Evolutionary conservation across 2,329 filamentous ascomycete genomes (phyloP).

Genomic region (Whalleya microplaca): DNA sequence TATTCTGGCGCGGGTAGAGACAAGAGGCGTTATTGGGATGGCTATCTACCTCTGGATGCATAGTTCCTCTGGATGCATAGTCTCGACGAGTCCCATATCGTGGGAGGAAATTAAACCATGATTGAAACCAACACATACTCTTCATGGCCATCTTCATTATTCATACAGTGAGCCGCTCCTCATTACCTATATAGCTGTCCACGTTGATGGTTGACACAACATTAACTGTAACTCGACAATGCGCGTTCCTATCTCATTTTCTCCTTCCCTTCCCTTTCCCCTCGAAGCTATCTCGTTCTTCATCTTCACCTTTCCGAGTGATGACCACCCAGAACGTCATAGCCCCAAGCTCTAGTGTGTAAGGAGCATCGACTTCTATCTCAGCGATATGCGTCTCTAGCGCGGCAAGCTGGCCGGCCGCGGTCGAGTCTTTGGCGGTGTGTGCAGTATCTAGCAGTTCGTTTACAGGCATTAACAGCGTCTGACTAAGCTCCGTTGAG

Average conservation of each 20-base stretch:
- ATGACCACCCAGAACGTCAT: slow-evolving; percentile 44
- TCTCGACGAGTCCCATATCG: background rate
- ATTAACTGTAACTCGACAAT: too few relatives aligned
- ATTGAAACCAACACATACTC: background rate
- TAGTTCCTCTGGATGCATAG: background rate
- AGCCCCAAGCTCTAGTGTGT: slow-evolving; percentile 16
- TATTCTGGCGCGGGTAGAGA: background rate
- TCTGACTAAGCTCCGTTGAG: slow-evolving; percentile 27
- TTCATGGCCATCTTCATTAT: slow-evolving; percentile 18
- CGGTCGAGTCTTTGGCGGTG: slow-evolving; percentile 11
- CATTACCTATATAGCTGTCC: background rate
- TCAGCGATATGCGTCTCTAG: slow-evolving; percentile 32
- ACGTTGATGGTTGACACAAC: background rate
- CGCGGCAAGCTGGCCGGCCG: slow-evolving; percentile 20
- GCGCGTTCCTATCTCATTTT: slow-evolving; percentile 46
- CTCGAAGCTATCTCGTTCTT: background rate
- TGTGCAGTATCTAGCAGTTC: slow-evolving; percentile 46
- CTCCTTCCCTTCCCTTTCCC: background rate
- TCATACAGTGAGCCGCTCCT: slow-evolving; percentile 5
- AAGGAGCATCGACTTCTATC: slow-evolving; percentile 31
- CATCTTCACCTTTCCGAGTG: slow-evolving; percentile 4
- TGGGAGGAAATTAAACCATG: background rate
- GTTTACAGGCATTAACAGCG: slow-evolving; percentile 36
- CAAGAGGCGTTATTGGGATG: slow-evolving; percentile 6
- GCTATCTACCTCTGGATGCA: slow-evolving; percentile 2